Evolutionary conservation across 371 early-diverging fungal species (phyloP).

Genomic region (Vairimorpha ceranae): DNA sequence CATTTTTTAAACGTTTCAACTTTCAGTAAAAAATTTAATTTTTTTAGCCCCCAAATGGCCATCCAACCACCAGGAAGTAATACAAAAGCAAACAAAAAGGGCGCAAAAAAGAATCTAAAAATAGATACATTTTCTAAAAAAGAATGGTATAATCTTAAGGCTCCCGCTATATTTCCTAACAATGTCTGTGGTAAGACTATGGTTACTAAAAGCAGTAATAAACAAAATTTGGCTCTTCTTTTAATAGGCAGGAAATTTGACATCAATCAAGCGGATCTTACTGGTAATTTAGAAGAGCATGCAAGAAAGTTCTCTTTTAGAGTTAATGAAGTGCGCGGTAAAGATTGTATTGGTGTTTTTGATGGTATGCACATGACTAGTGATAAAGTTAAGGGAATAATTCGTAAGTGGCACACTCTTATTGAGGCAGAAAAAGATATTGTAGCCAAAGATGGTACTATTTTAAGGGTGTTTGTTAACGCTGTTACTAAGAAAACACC

Average conservation of each 20-base stretch:
- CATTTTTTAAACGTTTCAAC: conserved; percentile 3
- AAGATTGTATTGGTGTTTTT: conserved; percentile 96
- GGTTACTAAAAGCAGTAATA: conserved; percentile 43
- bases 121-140: conserved; percentile 58
- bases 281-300: conserved; percentile 68
- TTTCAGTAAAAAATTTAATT: background rate
- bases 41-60: conserved; percentile 27
- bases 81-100: conserved; percentile 52
- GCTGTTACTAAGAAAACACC: conserved; percentile 90
- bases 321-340: conserved; percentile 91
- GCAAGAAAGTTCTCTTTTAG: conserved; percentile 96
- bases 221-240: conserved; percentile 39
- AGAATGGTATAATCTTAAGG: conserved; percentile 56
- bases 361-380: conserved; percentile 98
- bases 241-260: conserved; percentile 92
- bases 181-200: conserved; percentile 52
- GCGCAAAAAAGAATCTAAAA: conserved; percentile 37
- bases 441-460: conserved; percentile 98
- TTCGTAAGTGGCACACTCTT: conserved; percentile 98
- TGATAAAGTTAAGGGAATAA: conserved; percentile 96
- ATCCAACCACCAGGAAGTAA: conserved; percentile 50
- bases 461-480: conserved; percentile 88
- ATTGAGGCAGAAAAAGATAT: conserved; percentile 95
- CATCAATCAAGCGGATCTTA: conserved; percentile 88
- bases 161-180: conserved; percentile 39